A percentile compares a stretch with the other conserved stretches of the same genome.
Conservation (phyloP, 371 early-diverging fungal genomes). For the Rhizopus arrhizus region DNA sequence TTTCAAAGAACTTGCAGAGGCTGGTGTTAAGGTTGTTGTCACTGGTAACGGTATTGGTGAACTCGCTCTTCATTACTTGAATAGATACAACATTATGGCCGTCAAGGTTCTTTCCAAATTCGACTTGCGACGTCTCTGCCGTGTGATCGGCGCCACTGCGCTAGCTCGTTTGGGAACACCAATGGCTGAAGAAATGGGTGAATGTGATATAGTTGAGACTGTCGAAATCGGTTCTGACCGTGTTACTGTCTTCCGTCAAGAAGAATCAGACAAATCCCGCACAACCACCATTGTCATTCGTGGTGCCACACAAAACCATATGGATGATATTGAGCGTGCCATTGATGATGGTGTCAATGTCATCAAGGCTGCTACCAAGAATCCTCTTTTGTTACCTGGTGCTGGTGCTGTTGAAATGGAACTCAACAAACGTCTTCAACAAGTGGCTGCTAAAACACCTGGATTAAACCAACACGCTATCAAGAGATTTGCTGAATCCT, state of each 20-base stretch:
- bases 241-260: slow-evolving; percentile 95
- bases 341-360: slow-evolving; percentile 98
- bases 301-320: slow-evolving; percentile 95
- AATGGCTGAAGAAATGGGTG: slow-evolving; percentile 96
- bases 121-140: slow-evolving; percentile 93
- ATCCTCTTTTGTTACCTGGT: slow-evolving; percentile 88
- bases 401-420: slow-evolving; percentile 98
- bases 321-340: slow-evolving; percentile 98
- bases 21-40: slow-evolving; percentile 93
- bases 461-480: slow-evolving; percentile 96
- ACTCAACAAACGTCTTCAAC: slow-evolving; percentile 74
- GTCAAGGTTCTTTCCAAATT: slow-evolving; percentile 94
- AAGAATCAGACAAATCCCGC: slow-evolving; percentile 69
- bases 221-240: slow-evolving; percentile 97
- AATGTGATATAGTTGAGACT: slow-evolving; percentile 92
- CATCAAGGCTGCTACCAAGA: slow-evolving; percentile 92
- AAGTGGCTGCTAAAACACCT: slow-evolving; percentile 84
- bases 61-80: slow-evolving; percentile 92
- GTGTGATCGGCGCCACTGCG: slow-evolving; percentile 92
- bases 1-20: slow-evolving; percentile 87
- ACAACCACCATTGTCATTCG: slow-evolving; percentile 96
- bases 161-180: slow-evolving; percentile 93
- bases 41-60: slow-evolving; percentile 92
- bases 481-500: slow-evolving; percentile 94
- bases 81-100: slow-evolving; percentile 88